Percentiles rank a stretch among this genome's conserved stretches.
These are phyloP conservation scores for Acanthamoeba divionensis DNA, from an alignment of 208 protist genomes.

Conservation along the genomic window DNA sequence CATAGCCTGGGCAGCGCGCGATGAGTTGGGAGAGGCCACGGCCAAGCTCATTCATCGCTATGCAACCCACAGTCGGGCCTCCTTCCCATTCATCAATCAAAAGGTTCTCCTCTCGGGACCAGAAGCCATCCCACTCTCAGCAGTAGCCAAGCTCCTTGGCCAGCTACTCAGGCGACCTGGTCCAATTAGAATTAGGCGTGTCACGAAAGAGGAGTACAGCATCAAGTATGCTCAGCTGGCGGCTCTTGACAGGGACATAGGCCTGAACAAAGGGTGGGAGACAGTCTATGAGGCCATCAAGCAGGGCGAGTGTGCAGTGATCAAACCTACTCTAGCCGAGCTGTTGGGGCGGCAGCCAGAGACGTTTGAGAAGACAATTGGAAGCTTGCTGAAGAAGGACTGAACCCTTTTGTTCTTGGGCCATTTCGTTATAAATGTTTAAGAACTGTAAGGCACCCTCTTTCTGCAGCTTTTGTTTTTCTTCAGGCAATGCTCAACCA, in stretches of 20 bases:
- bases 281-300: not conserved
- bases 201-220: not conserved
- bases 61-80: not conserved
- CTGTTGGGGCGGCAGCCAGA: not conserved
- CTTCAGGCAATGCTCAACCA: too few relatives aligned
- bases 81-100: not conserved
- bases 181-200: not conserved
- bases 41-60: not conserved
- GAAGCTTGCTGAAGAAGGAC: not conserved
- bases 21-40: not conserved
- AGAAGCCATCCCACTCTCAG: not conserved
- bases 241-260: not conserved
- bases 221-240: not conserved
- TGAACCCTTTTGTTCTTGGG: too few relatives aligned
- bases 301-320: not conserved
- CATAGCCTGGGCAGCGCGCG: not conserved
- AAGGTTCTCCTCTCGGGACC: not conserved
- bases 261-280: not conserved
- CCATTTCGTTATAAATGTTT: too few relatives aligned
- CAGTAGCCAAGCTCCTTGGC: not conserved
- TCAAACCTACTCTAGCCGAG: not conserved
- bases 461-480: too few relatives aligned
- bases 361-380: not conserved
- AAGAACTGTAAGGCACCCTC: too few relatives aligned
- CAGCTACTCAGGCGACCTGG: not conserved